These are phyloP conservation scores for Aspergillus vadensis DNA, from an alignment of 2,329 filamentous ascomycete genomes.

Conservation along the genomic window DNA sequence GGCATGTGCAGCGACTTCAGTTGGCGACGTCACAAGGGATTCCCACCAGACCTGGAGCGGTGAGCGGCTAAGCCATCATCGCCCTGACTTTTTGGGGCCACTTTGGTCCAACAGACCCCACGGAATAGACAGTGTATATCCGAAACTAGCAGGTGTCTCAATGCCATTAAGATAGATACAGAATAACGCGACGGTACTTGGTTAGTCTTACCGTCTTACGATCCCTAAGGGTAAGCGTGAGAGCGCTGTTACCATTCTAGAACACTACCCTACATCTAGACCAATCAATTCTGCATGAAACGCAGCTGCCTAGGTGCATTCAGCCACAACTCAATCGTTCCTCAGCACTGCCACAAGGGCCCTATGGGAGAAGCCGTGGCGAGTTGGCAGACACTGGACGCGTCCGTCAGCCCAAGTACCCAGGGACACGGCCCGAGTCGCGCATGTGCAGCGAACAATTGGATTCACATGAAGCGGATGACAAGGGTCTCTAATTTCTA, in stretches of 20 bases:
- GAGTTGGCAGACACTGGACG: background rate
- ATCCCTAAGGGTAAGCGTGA: background rate
- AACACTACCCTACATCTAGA: slow-evolving; percentile 10
- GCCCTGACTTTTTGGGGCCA: background rate
- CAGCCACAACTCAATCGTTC: slow-evolving; percentile 20
- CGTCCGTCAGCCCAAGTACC: background rate
- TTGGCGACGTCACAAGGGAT: slow-evolving; percentile 23
- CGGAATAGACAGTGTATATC: background rate
- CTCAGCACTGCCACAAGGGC: slow-evolving; percentile 5
- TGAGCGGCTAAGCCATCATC: slow-evolving; percentile 10
- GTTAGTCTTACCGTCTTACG: background rate
- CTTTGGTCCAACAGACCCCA: slow-evolving; percentile 1
- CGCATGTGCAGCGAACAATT: background rate
- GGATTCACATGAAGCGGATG: too few species aligned
- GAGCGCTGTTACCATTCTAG: slow-evolving; percentile 1
- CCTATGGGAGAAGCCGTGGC: background rate
- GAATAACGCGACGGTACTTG: background rate
- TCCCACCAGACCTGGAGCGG: slow-evolving; percentile 11
- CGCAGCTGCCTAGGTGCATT: slow-evolving; percentile 20
- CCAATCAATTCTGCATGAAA: slow-evolving; percentile 15
- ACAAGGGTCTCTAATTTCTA: too few species aligned
- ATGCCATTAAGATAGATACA: background rate
- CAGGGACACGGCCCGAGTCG: background rate
- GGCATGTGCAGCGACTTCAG: slow-evolving; percentile 12
- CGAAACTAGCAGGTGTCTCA: background rate